Base-by-base conservation (phyloP, 2,329 filamentous ascomycete species). In the Dryadomyces quercivorus region DNA sequence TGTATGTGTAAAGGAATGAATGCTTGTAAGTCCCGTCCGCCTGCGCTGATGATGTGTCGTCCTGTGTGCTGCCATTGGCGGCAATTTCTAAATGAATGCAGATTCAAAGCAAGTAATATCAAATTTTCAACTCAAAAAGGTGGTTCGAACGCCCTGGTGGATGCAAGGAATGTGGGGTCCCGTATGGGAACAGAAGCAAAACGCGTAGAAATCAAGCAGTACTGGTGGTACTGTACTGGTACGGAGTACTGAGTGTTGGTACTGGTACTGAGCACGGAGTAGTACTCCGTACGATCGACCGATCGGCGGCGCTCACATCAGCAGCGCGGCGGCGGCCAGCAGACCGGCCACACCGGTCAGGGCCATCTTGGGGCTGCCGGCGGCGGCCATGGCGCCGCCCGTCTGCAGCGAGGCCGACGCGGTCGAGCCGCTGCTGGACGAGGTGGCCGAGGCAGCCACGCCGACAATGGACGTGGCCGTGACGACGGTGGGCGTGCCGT, bases 401-500 rank as follows among this genome's bases (percentile, higher is more conserved):
- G 63, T 64, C 60, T 70, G 67, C 20, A 70, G 64, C 21, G 58
- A 63, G 20, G 62, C 62, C 36, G 67, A 65, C 18, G 69, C 67
- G 3, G 58, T 66, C 9, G 67, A 31, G 52, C 50, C 65, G 8
- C 63, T 56, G 16, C 59, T 63, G 3, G 62, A 64, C 2, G 22
- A 52, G 36, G 53, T 53, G 67, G 18, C 61, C 49, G 31, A 54
- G 1, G 72, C 70, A 12, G 70, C 66, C 43, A 73, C 70, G 21
- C 67, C 70, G 2, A 78, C 75, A 61, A 67, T 74, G 0, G 74
- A 75, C 1, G 75, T 78, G n/a, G 69, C 69, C 12, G 75, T 77
- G 50, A 77, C 64, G 13, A 72, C 68, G 3, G 70, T 70, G 53
- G 73, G 65, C 36, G 67, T 70, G 26, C 76, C 76, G 50, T 75